A percentile compares a stretch with the other conserved stretches of the same genome.
These are phyloP conservation scores for Lactarius hatsudake DNA, from an alignment of 768 basidiomycete species.

Conservation along the genomic window DNA sequence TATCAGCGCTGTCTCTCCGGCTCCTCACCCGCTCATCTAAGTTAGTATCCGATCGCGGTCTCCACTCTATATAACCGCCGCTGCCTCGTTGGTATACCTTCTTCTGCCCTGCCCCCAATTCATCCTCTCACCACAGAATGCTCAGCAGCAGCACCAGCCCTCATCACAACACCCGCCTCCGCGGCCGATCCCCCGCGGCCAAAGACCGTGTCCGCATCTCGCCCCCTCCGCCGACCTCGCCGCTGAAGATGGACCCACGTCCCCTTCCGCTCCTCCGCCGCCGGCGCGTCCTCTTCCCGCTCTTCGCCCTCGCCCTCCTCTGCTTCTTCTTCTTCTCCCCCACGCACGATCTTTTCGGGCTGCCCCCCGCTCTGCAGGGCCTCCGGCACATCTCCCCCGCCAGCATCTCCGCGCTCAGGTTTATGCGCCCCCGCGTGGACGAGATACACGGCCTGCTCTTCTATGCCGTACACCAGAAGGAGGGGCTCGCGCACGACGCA, in stretches of 20 bases:
- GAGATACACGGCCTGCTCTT: slow-evolving; percentile 75
- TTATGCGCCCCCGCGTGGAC: slow-evolving; percentile 10
- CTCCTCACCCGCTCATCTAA: background rate
- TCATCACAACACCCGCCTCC: slow-evolving; percentile 8
- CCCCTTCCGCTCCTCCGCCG: slow-evolving; percentile 6
- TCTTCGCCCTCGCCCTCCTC: slow-evolving; percentile 10
- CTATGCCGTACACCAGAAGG: slow-evolving; percentile 52
- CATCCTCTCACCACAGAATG: background rate
- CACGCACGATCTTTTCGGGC: slow-evolving; percentile 19
- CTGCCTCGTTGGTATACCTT: background rate
- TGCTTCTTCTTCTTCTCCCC: slow-evolving; percentile 25
- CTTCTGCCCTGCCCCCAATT: background rate
- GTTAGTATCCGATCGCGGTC: background rate
- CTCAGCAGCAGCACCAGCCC: slow-evolving; percentile 2
- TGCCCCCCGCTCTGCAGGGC: slow-evolving; percentile 20
- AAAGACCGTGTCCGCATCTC: slow-evolving; percentile 20
- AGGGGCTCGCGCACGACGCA: slow-evolving; percentile 35
- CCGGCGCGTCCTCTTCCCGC: slow-evolving; percentile 5
- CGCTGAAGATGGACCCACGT: background rate
- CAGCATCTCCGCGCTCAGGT: slow-evolving; percentile 18
- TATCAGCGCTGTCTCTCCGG: background rate
- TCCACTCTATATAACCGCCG: background rate
- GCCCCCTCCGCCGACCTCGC: background rate
- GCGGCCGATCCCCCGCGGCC: slow-evolving; percentile 7
- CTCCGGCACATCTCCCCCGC: slow-evolving; percentile 22